A percentile compares a stretch with the other conserved stretches of the same genome.
Evolutionary conservation across 495 filamentous ascomycete species (phyloP).

Genomic region (Emericellopsis terricola): DNA sequence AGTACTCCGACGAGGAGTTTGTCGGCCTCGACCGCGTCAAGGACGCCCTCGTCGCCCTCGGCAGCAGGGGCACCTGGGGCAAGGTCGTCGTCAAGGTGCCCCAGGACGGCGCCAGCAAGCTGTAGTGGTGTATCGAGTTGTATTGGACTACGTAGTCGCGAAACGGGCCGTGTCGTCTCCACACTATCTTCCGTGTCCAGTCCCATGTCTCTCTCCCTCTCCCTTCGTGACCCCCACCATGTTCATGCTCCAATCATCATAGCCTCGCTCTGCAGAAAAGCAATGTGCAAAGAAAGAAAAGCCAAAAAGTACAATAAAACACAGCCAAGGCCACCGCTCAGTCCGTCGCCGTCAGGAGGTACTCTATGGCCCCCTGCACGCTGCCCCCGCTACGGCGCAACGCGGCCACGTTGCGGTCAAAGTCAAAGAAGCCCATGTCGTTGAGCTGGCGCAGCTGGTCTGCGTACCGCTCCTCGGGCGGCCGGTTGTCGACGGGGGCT

Average conservation of each 20-base stretch:
- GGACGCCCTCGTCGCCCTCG: conserved; percentile 58
- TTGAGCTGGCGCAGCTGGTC: conserved; percentile 85
- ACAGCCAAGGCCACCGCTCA: background rate
- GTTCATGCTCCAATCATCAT: no score
- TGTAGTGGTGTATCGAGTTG: no score
- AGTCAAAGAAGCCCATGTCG: conserved; percentile 98
- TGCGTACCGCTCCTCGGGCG: conserved; percentile 85
- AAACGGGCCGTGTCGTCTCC: no score
- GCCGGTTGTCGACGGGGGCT: conserved; percentile 55
- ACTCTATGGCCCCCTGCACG: conserved; percentile 88
- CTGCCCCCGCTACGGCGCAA: conserved; percentile 80
- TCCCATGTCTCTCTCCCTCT: no score
- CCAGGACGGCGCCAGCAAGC: conserved; percentile 39
- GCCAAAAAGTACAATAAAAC: no score
- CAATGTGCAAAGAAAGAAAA: no score
- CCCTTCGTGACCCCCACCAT: no score
- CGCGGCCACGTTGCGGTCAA: conserved; percentile 80
- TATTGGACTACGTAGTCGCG: no score
- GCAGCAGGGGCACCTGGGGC: conserved; percentile 74
- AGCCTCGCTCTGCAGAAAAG: no score
- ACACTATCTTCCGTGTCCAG: no score
- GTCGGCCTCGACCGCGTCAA: conserved; percentile 66
- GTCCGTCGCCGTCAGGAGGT: conserved; percentile 28
- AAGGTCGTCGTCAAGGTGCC: conserved; percentile 87
- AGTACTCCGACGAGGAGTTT: conserved; percentile 67